A percentile compares a stretch with the other conserved stretches of the same genome.
These are phyloP conservation scores for Aureobasidium sp. DNA, from an alignment of 2,329 filamentous ascomycete species.

Conservation along the genomic window DNA sequence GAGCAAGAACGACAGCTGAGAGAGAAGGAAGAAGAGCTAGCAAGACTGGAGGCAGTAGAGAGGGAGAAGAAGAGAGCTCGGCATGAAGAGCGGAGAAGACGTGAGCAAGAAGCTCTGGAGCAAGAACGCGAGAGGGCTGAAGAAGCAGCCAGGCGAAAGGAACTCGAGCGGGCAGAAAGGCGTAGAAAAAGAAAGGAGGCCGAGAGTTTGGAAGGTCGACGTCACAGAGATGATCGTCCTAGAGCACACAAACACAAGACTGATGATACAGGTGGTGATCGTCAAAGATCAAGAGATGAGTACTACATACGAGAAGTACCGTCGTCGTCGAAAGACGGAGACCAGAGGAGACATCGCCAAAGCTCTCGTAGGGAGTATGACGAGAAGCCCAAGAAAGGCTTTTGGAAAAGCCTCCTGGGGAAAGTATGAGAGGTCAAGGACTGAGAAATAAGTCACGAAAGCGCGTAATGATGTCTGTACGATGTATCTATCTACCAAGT, in stretches of 20 bases:
- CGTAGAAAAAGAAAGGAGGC: neutral
- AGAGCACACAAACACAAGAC: neutral
- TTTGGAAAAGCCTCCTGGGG: neutral
- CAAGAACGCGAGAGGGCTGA: neutral
- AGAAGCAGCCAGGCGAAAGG: neutral
- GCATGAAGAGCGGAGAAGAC: neutral
- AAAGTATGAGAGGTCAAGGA: neutral
- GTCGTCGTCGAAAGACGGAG: neutral
- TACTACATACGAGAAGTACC: neutral
- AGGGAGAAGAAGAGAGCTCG: neutral
- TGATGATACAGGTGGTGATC: neutral
- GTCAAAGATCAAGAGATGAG: neutral
- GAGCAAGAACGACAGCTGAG: neutral
- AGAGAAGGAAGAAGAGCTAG: neutral
- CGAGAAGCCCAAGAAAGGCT: constrained; percentile 13
- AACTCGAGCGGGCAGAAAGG: neutral
- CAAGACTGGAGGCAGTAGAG: neutral
- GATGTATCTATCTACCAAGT: neutral
- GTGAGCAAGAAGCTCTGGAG: neutral
- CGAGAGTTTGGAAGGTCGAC: neutral
- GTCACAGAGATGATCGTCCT: neutral
- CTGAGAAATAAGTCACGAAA: neutral
- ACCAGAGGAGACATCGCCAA: neutral
- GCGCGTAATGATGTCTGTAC: neutral
- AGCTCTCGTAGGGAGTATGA: neutral